Evolutionary conservation across 140 eudicot species (phyloP).

Genomic region (Anethum foeniculum): DNA sequence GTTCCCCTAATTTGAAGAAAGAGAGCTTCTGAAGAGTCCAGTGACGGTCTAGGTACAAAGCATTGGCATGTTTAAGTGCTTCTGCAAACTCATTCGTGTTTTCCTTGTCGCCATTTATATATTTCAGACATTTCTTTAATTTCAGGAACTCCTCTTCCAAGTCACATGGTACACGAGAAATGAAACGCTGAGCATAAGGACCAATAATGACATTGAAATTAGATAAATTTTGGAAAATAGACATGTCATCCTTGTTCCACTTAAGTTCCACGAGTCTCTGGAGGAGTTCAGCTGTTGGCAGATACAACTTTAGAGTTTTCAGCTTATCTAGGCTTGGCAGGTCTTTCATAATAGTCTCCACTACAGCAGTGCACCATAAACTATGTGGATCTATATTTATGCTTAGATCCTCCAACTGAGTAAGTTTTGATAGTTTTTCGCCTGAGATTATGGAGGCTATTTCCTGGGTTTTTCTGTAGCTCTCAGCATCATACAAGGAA

Average conservation of each 20-base stretch:
- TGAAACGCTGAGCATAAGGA: background rate
- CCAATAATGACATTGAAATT: background rate
- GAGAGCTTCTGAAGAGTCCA: constrained; percentile 15
- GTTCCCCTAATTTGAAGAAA: background rate
- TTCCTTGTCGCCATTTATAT: constrained; percentile 11
- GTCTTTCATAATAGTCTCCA: background rate
- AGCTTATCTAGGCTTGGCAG: background rate
- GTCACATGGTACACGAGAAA: constrained; percentile 12
- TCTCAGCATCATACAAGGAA: background rate
- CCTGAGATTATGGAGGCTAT: background rate
- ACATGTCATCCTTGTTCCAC: background rate
- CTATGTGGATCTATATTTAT: background rate
- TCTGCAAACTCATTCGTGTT: background rate
- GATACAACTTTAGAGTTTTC: background rate
- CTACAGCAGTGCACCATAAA: background rate
- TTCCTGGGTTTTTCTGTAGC: background rate
- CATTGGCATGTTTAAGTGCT: background rate
- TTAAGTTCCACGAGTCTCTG: background rate
- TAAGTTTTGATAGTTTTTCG: background rate
- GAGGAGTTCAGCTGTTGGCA: background rate
- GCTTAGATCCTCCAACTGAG: background rate
- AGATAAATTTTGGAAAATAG: background rate
- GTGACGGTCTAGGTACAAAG: constrained; percentile 18
- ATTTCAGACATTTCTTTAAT: constrained; percentile 5
- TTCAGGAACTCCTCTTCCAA: constrained; percentile 14